phyloP scores from a whole-genome alignment of 352 stramenopile species.

The Pythium insidiosum region DNA sequence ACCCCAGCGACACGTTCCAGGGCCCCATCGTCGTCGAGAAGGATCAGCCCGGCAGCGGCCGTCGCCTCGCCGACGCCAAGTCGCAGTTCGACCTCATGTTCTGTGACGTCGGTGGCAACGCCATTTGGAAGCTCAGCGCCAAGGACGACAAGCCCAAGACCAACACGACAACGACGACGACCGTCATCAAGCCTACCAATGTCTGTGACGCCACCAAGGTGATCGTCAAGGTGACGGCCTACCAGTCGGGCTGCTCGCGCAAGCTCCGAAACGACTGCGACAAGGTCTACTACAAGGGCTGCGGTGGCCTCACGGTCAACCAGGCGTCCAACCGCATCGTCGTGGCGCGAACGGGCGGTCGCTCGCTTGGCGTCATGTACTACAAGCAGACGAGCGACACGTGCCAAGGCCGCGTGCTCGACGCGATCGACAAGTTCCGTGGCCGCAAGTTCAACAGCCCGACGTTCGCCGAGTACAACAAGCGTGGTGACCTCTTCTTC shows the following conservation, averaged over 20 bases:
- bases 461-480: slow-evolving; percentile 54
- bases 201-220: slow-evolving; percentile 22
- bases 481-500: slow-evolving; percentile 68
- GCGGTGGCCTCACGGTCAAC: slow-evolving; percentile 66
- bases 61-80: slow-evolving; percentile 24
- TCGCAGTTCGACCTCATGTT: slow-evolving; percentile 45
- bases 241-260: slow-evolving; percentile 50
- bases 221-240: slow-evolving; percentile 52
- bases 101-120: slow-evolving; percentile 64
- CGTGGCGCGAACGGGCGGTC: slow-evolving; percentile 66
- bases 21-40: too few relatives aligned
- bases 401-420: slow-evolving; percentile 68
- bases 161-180: slow-evolving; percentile 19
- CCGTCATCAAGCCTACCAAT: slow-evolving; percentile 17
- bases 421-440: slow-evolving; percentile 64
- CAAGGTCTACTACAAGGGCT: slow-evolving; percentile 72
- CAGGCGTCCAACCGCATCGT: slow-evolving; percentile 52
- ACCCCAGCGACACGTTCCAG: too few relatives aligned
- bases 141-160: slow-evolving; percentile 26
- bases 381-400: slow-evolving; percentile 34
- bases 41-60: too few relatives aligned
- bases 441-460: slow-evolving; percentile 78
- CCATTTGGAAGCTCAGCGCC: slow-evolving; percentile 65
- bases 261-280: slow-evolving; percentile 58
- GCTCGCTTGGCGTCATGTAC: slow-evolving; percentile 63